These are phyloP conservation scores for Leccinum subgranulosum DNA, from an alignment of 768 basidiomycete genomes.

Conservation along the genomic window DNA sequence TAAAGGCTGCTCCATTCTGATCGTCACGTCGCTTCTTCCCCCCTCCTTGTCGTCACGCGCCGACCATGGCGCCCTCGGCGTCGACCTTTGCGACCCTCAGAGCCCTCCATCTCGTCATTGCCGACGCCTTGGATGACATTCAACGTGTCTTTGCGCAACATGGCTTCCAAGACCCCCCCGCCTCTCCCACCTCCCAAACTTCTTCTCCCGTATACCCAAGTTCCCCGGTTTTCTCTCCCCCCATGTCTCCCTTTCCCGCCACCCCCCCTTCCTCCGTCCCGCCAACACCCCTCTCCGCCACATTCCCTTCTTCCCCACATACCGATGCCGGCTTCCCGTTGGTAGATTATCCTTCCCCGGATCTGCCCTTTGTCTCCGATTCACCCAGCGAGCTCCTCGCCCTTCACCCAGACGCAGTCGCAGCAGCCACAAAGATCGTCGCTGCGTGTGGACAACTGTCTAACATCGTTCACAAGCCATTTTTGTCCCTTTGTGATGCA, in stretches of 20 bases:
- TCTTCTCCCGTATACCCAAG: conserved; percentile 18
- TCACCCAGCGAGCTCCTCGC: conserved; percentile 55
- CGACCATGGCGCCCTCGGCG: conserved; percentile 33
- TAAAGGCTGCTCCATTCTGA: conserved; percentile 13
- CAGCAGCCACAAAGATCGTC: conserved; percentile 61
- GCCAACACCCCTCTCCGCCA: conserved; percentile 29
- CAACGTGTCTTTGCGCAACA: conserved; percentile 50
- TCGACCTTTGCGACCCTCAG: conserved; percentile 63
- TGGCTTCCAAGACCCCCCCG: conserved; percentile 3
- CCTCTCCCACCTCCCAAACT: conserved; percentile 11
- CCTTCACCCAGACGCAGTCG: conserved; percentile 54
- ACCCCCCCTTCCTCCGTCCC: conserved; percentile 27
- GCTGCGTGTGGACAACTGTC: conserved; percentile 68
- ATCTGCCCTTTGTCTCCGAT: conserved; percentile 42
- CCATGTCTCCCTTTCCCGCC: conserved; percentile 16
- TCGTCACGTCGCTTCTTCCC: conserved; percentile 7
- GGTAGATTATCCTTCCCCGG: conserved; percentile 56
- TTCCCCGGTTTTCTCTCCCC: conserved; percentile 35
- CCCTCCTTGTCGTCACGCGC: conserved; percentile 9
- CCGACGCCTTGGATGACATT: conserved; percentile 66
- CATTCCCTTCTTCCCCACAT: conserved; percentile 19
- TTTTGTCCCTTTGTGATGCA: conserved; percentile 71
- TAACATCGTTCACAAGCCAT: conserved; percentile 63
- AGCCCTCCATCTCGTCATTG: conserved; percentile 63
- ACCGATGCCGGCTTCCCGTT: background rate